Percentiles rank a stretch among this genome's conserved stretches.
These are phyloP conservation scores for Talaromyces rugulosus DNA, from an alignment of 2,329 filamentous ascomycete species.

Conservation along the genomic window DNA sequence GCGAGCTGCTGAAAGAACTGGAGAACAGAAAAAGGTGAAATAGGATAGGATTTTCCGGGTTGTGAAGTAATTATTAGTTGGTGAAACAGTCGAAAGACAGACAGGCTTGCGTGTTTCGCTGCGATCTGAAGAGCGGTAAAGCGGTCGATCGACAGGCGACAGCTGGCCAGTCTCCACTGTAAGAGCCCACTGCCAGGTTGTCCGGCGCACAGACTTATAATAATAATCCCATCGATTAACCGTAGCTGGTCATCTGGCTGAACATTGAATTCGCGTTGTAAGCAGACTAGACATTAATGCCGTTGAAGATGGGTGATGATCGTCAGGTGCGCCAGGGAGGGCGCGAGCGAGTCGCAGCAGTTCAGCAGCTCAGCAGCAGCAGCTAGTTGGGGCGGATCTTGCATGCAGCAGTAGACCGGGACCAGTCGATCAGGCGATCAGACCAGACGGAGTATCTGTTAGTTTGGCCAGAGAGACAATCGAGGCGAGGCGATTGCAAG, in stretches of 20 bases:
- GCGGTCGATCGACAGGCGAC: neutral
- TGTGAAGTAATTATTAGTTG: neutral
- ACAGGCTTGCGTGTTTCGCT: neutral
- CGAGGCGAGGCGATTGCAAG: neutral
- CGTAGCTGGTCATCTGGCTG: neutral
- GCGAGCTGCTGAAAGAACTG: neutral
- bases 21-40: neutral
- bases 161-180: neutral
- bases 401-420: neutral
- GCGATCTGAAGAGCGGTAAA: neutral
- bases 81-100: neutral
- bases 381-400: neutral
- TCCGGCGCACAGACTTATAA: neutral
- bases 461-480: neutral
- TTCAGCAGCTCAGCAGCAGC: too few relatives aligned
- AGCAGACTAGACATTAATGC: neutral
- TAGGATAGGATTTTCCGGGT: neutral
- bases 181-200: neutral
- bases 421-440: neutral
- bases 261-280: neutral
- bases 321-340: neutral
- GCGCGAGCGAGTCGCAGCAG: neutral
- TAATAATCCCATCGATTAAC: neutral
- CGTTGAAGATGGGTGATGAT: neutral
- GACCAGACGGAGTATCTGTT: neutral